These are phyloP conservation scores for Trichoderma simmonsii DNA, from an alignment of 2,329 filamentous ascomycete species.

Conservation along the genomic window DNA sequence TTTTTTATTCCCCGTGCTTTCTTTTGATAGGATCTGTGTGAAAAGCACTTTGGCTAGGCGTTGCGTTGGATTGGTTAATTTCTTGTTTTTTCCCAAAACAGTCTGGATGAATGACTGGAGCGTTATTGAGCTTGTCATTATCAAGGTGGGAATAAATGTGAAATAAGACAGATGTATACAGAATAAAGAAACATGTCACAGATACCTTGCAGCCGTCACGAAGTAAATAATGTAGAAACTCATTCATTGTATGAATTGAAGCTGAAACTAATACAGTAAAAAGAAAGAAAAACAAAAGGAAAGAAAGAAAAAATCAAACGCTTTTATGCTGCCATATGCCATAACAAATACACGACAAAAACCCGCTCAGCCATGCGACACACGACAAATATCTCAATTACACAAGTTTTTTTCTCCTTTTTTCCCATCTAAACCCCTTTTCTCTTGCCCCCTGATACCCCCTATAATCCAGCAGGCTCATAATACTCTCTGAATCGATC, in stretches of 20 bases:
- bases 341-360: background rate
- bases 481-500: slow-evolving; percentile 74
- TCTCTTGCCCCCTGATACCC: background rate
- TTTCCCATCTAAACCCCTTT: background rate
- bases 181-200: background rate
- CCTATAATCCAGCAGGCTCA: slow-evolving; percentile 41
- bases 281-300: background rate
- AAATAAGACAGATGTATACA: background rate
- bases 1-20: background rate
- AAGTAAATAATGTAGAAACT: background rate
- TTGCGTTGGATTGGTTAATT: background rate
- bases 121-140: background rate
- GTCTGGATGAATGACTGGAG: background rate
- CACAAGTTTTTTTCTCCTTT: background rate
- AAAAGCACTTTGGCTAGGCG: background rate
- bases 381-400: background rate
- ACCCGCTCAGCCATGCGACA: background rate
- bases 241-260: background rate
- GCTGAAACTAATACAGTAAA: background rate
- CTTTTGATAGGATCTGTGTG: background rate
- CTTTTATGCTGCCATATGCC: background rate
- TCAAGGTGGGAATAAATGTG: background rate
- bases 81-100: background rate
- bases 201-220: background rate
- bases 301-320: background rate